Evolutionary conservation across 192 early-diverging fungal species (phyloP), one percentile per base, ranked within the genome.

Genomic region (Polychytrium aggregatum): DNA sequence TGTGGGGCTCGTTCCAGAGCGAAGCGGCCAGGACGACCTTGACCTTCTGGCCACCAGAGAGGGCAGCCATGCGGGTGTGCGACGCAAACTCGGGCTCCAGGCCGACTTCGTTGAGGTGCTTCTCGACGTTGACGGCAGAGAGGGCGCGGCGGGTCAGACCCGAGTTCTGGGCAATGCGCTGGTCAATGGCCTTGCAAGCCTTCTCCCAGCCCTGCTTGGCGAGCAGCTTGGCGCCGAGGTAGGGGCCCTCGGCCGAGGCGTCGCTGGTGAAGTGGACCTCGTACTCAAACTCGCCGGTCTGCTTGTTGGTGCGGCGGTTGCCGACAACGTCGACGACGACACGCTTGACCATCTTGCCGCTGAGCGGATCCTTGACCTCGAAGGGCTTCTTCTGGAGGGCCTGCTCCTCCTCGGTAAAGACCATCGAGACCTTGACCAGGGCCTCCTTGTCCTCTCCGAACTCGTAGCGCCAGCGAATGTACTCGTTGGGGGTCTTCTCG

Each of bases 1-100:
- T 83, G 62, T 92, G 90, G 40, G 92, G 92, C 57, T 82, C 73
- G 60, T 83, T 81, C 84, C 86, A 87, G 70, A 88, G 72, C 35
- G 86, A 82, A 54, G 82, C 84, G 46, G 74, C 84, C 62, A 88
- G 74, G 35, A 88, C 86, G 36, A 88, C 79, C 66, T 87, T 87
- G 62, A 88, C 86, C 64, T 87, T 87, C 61, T 87, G 85, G 51
- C 83, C 83, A 66, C 82, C 83, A 48, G 80, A 81, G 26, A 87
- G 64, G 46, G 77, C 81, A 47, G 67, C 50, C 54, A 86, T 84
- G 49, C 67, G 63, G 62, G 66, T 76, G 71, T 82, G 70, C 48
- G 78, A 74, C 35, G 83, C 80, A 63, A 87, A 78, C 53, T 87
- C 83, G 46, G 75, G 67, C 53, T 82, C 81, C 21, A 87, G 67